phyloP scores from a whole-genome alignment of 2,329 filamentous ascomycete genomes.

The Phialophora chinensis region DNA sequence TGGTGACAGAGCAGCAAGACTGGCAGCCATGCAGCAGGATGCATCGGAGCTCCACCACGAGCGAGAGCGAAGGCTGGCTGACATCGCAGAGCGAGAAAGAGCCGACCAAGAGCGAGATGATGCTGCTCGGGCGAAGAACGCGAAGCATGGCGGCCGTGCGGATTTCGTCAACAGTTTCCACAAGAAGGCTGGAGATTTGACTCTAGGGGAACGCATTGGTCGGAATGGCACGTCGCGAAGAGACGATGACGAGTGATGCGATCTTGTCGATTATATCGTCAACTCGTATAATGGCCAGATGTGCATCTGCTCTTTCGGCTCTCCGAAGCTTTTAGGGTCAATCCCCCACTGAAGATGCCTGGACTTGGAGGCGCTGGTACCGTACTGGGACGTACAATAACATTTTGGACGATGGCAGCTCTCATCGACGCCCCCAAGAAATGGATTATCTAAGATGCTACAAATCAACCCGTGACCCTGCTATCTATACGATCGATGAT shows the following conservation, averaged over 20 bases:
- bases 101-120: constrained; percentile 71
- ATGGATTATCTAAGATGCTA: background rate
- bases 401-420: background rate
- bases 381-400: background rate
- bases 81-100: constrained; percentile 69
- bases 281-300: background rate
- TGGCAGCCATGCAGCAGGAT: constrained; percentile 75
- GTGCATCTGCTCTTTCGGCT: background rate
- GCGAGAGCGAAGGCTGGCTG: constrained; percentile 70
- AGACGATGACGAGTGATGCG: constrained; percentile 25
- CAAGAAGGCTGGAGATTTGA: constrained; percentile 57
- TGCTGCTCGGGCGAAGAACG: constrained; percentile 61
- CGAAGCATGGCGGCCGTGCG: constrained; percentile 66
- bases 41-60: constrained; percentile 73
- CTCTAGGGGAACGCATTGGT: constrained; percentile 51
- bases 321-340: background rate
- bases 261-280: background rate
- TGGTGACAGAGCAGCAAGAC: constrained; percentile 68
- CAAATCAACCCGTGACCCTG: background rate
- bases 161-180: constrained; percentile 70
- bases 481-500: background rate
- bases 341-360: background rate
- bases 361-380: background rate
- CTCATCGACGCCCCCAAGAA: constrained; percentile 6
- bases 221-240: constrained; percentile 39